Evolutionary conservation across 2,329 filamentous ascomycete species (phyloP).

Genomic region (Penicillium sp.): DNA sequence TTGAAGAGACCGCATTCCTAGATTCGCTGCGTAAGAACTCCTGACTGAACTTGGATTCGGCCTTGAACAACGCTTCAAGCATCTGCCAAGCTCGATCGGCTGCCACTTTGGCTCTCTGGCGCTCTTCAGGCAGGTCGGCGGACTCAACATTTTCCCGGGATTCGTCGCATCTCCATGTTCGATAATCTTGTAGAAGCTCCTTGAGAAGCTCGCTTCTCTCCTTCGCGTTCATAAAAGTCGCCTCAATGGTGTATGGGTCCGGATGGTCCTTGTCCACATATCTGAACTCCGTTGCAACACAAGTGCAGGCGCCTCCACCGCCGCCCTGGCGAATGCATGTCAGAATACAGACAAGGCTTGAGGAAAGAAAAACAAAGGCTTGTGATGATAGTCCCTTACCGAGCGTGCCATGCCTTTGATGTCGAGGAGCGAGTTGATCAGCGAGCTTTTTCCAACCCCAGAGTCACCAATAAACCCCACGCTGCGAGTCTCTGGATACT

Average conservation of each 20-base stretch:
- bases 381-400: conserved; percentile 1
- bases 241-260: conserved; percentile 14
- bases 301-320: conserved; percentile 18
- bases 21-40: conserved; percentile 17
- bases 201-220: conserved; percentile 18
- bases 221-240: conserved; percentile 12
- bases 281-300: conserved; percentile 21
- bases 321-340: conserved; percentile 8
- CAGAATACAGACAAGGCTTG: background rate
- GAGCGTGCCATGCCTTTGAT: conserved; percentile 3
- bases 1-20: too few species aligned
- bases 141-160: background rate
- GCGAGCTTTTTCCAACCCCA: conserved; percentile 13
- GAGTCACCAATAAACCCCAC: conserved; percentile 13
- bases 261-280: conserved; percentile 9
- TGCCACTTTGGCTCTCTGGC: conserved; percentile 1
- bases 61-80: conserved; percentile 17
- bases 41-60: conserved; percentile 6
- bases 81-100: conserved; percentile 14
- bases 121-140: conserved; percentile 12
- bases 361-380: background rate
- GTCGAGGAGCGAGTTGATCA: conserved; percentile 12
- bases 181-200: conserved; percentile 13
- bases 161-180: background rate
- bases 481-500: conserved; percentile 4